Base-by-base conservation (phyloP, 495 filamentous ascomycete species). In the Penicillium ochrochloron region DNA sequence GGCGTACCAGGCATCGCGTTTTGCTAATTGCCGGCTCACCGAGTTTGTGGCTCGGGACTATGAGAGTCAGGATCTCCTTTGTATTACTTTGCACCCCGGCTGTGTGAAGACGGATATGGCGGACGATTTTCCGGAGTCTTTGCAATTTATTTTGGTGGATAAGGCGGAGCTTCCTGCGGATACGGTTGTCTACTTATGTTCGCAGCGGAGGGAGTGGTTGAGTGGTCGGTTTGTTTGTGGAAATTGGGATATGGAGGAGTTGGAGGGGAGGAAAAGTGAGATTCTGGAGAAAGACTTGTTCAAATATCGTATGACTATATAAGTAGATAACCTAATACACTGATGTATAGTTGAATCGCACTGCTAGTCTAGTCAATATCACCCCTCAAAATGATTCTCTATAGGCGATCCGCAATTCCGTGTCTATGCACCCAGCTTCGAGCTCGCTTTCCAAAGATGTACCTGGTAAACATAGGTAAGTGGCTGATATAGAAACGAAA, bases 81-180 rank as follows among this genome's bases (percentile, higher is more conserved):
- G 80, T 2, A 83, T 80, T 63, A 59, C 68, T 15, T 61, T 88
- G 25, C 85, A 88, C 66, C 84, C 86, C 0, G 84, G 85, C 5
- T 78, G 77, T 44, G 66, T 85, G 1, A 31, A 62, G 31, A 86
- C 85, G 3, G 81, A 85, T 23, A 66, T 85, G 68, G 61, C 62
- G 6, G 48, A 21, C 0, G 74, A 70, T 11, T 65, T 74, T 37
- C 73, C 73, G 2, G 62, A 64, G 29, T 9, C 50, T 11, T 15
- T 65, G 55, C 65, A 65, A 27, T 15, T 48, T 75, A 67, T 76
- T 7, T 75, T 85, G 42, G 62, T 63, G 7, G 83, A 87, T 52
- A 79, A 72, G 29, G 59, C 76, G 2, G 72, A 82, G 57, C 66
- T 87, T 10, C 60, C 74, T 46, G 83, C 69, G 1, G 83, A 86